These are phyloP conservation scores for Cryptococcus maquisensis DNA, from an alignment of 1,284 basidiomycete genomes.

Conservation along the genomic window DNA sequence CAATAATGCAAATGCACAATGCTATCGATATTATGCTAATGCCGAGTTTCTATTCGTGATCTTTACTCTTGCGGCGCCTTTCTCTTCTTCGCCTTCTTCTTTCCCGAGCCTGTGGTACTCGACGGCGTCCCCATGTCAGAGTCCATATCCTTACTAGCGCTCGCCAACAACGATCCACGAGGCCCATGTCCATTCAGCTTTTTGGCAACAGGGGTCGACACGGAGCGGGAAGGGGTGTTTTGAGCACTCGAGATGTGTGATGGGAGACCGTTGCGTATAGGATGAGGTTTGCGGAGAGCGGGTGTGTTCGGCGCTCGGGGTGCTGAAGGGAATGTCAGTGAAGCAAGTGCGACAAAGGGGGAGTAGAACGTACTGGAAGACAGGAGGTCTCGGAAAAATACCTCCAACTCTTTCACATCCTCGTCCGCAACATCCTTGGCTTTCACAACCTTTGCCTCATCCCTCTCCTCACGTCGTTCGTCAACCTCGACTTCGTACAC, in stretches of 20 bases:
- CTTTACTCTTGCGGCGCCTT: slow-evolving; percentile 14
- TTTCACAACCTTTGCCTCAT: neutral
- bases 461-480: neutral
- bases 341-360: neutral
- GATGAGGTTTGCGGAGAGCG: slow-evolving; percentile 1
- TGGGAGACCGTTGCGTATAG: neutral
- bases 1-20: neutral
- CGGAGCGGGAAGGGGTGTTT: neutral
- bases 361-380: neutral
- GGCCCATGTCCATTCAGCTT: slow-evolving; percentile 10
- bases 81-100: slow-evolving; percentile 16
- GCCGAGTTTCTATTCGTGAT: too few relatives aligned
- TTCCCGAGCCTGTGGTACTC: slow-evolving; percentile 3
- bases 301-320: neutral
- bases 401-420: slow-evolving; percentile 27
- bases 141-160: slow-evolving; percentile 1
- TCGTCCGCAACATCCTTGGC: slow-evolving; percentile 14
- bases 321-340: neutral
- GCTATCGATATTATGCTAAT: neutral
- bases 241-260: slow-evolving; percentile 1
- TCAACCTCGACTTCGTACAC: slow-evolving; percentile 10
- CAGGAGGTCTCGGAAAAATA: slow-evolving; percentile 24
- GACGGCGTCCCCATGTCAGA: slow-evolving; percentile 1
- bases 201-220: slow-evolving; percentile 2
- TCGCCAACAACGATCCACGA: slow-evolving; percentile 1